These are phyloP conservation scores for Penicillium italicum DNA, from an alignment of 2,329 filamentous ascomycete species.

Conservation along the genomic window DNA sequence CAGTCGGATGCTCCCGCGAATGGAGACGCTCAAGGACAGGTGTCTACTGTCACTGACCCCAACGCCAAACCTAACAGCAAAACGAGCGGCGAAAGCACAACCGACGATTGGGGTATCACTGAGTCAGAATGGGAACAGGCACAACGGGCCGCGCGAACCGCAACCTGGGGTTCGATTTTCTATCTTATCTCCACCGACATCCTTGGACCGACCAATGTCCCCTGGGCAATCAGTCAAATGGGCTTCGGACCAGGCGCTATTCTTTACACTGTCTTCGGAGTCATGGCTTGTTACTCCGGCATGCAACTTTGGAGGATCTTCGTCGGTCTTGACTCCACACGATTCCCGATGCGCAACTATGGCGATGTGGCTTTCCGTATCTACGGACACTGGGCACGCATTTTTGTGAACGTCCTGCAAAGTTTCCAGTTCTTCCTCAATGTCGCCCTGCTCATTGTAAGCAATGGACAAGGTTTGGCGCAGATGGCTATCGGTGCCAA, in stretches of 20 bases:
- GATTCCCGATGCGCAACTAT: conserved; percentile 48
- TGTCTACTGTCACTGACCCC: neutral
- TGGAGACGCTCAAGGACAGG: neutral
- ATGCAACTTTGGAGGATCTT: conserved; percentile 47
- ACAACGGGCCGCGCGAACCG: conserved; percentile 46
- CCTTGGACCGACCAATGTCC: conserved; percentile 44
- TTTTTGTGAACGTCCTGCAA: conserved; percentile 50
- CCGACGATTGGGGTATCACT: neutral
- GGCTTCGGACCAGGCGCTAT: conserved; percentile 47
- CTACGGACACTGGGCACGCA: conserved; percentile 45
- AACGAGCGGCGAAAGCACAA: neutral
- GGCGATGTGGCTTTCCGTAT: conserved; percentile 50
- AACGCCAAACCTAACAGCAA: neutral
- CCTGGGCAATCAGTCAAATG: conserved; percentile 32
- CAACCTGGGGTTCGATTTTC: conserved; percentile 47
- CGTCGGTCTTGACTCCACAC: conserved; percentile 47
- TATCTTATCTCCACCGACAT: conserved; percentile 52
- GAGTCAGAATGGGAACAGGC: conserved; percentile 48
- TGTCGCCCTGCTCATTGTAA: conserved; percentile 28
- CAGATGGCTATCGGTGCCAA: conserved; percentile 37
- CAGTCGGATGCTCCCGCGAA: neutral
- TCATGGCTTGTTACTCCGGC: conserved; percentile 40
- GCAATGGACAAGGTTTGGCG: conserved; percentile 46
- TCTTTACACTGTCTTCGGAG: conserved; percentile 37
- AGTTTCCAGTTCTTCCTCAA: conserved; percentile 20